Base-by-base conservation (phyloP, 768 basidiomycete species). In the Tephrocybe sp. region DNA sequence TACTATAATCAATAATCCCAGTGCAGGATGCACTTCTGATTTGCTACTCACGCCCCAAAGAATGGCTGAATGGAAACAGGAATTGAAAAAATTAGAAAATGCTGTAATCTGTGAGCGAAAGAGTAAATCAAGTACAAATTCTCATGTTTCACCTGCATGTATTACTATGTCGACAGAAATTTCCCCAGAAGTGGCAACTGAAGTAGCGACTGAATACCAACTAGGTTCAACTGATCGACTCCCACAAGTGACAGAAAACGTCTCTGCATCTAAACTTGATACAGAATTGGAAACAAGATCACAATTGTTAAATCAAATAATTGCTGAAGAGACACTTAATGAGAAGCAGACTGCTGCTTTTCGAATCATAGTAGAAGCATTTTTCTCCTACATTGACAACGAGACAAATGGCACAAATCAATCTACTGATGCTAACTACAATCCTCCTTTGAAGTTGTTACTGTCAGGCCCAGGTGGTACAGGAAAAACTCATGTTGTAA, bases 341-440 rank as follows among this genome's bases (percentile, higher is more conserved):
- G 19, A 30, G 7, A 44, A 44, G 19, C 42, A 33, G 18, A n/a
- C 13, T 33, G 16, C 33, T 19, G 42, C 42, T 12, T 33, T 44
- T 23, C 19, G 22, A 21, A 44, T 44, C 15, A 44, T 44, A 21
- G 19, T 18, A 9, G 21, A 31, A 2, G 42, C 42, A 21, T 44
- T 44, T 22, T 44, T 44, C 19, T 21, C 30, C 30, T 44, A 44
- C 25, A 44, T 44, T 31, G 30, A 33, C 33, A 12, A 44, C 33
- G 29, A 44, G 33, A 15, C 18, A 15, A 9, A 13, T 12, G 19
- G 21, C 4, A 1, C 15, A 13, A 44, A 44, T 23, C 16, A 3
- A 11, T 11, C 12, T 10, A n/a, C 21, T 33, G 21, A 16, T 21
- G 10, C 30, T 12, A 2, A 11, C 6, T 33, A 42, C 30, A 6